A percentile compares a stretch with the other conserved stretches of the same genome.
Evolutionary conservation across 2,329 filamentous ascomycete genomes (phyloP).

Genomic region (Sporothrix inflata): DNA sequence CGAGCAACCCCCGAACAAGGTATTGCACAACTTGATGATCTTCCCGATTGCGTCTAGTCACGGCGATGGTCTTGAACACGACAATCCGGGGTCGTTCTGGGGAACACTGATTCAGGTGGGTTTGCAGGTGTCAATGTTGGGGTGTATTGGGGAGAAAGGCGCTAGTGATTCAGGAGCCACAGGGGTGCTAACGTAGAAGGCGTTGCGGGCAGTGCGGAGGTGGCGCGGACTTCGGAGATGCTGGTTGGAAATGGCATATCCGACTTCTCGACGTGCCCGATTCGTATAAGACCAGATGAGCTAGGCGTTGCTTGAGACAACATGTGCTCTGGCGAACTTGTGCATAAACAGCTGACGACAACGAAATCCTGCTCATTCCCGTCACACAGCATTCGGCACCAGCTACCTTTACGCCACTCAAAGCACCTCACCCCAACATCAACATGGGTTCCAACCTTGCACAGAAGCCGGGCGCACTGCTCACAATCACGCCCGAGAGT

Average conservation of each 20-base stretch:
- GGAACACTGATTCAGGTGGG: not conserved
- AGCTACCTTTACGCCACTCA: not conserved
- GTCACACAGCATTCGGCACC: too few relatives aligned
- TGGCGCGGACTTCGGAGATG: not conserved
- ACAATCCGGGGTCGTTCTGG: not conserved
- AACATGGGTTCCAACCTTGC: not conserved
- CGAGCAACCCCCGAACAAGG: not conserved
- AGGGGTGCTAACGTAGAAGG: not conserved
- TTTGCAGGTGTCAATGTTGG: not conserved
- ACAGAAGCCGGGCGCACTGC: not conserved
- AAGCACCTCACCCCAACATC: not conserved
- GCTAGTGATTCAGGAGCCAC: conserved; percentile 8
- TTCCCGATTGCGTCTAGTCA: not conserved
- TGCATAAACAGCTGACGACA: not conserved
- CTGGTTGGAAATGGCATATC: not conserved
- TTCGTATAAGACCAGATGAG: conserved; percentile 1
- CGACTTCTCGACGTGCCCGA: not conserved
- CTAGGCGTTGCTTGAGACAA: too few relatives aligned
- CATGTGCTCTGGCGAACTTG: too few relatives aligned
- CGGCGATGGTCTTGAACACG: too few relatives aligned
- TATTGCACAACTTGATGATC: not conserved
- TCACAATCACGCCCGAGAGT: conserved; percentile 5
- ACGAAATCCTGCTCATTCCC: not conserved
- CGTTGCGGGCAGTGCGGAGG: not conserved
- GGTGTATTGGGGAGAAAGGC: not conserved